Percentiles rank a stretch among this genome's conserved stretches.
These are phyloP conservation scores for Exophiala sideris DNA, from an alignment of 2,329 filamentous ascomycete genomes.

Conservation along the genomic window DNA sequence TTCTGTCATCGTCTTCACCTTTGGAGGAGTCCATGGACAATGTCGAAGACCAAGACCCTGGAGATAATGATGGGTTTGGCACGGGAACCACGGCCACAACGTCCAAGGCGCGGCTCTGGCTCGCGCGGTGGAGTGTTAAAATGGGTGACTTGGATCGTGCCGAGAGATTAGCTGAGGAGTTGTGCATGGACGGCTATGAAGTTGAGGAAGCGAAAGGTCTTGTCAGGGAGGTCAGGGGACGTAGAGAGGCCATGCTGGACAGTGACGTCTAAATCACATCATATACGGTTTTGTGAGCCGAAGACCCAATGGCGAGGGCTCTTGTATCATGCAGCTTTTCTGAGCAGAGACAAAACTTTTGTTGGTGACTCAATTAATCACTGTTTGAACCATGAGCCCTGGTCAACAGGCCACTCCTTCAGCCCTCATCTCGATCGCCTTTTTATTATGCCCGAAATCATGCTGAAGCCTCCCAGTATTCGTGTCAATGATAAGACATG, in stretches of 20 bases:
- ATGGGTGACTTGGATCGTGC: constrained; percentile 72
- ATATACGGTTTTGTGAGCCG: neutral
- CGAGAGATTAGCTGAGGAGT: constrained; percentile 77
- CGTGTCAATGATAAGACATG: no score
- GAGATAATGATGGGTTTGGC: constrained; percentile 48
- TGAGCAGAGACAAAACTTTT: no score
- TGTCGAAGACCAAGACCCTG: constrained; percentile 38
- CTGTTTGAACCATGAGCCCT: no score
- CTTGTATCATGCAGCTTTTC: no score
- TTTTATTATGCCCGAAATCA: no score
- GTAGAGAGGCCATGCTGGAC: constrained; percentile 53
- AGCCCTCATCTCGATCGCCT: no score
- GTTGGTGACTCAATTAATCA: no score
- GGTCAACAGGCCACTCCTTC: no score
- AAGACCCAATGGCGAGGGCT: no score
- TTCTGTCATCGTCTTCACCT: constrained; percentile 19
- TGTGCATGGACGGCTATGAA: constrained; percentile 93
- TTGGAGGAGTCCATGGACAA: constrained; percentile 29
- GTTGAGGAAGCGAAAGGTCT: constrained; percentile 95
- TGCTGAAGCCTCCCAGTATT: no score
- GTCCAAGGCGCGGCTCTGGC: constrained; percentile 88
- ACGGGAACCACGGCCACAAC: constrained; percentile 89
- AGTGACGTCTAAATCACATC: neutral
- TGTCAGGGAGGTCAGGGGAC: constrained; percentile 77
- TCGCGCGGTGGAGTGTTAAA: constrained; percentile 76